Conservation (phyloP, 1,284 basidiomycete species). For the Xerocomus amazonicus region DNA sequence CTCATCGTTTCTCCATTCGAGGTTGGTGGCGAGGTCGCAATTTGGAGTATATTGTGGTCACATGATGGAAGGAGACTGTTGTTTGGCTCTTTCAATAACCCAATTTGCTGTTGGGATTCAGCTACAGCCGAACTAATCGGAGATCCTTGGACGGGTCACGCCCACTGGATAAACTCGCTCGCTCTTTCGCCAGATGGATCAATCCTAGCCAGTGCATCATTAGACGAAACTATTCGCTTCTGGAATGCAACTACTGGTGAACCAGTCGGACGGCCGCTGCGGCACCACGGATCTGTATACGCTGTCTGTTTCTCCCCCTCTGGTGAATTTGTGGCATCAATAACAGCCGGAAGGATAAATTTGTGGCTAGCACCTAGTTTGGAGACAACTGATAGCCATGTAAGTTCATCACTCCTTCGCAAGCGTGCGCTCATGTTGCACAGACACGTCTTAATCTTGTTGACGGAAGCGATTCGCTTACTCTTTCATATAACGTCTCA, state of each 20-base stretch:
- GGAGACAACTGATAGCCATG: too few relatives aligned
- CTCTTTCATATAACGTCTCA: too few relatives aligned
- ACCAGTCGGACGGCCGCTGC: background rate
- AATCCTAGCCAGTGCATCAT: conserved; percentile 11
- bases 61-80: too few relatives aligned
- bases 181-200: conserved; percentile 4
- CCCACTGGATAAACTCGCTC: background rate
- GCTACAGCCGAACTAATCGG: background rate
- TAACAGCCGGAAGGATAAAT: too few relatives aligned
- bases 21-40: too few relatives aligned
- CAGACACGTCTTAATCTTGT: too few relatives aligned
- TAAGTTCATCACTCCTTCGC: too few relatives aligned
- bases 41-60: too few relatives aligned
- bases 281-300: background rate
- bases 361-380: too few relatives aligned
- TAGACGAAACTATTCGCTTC: conserved; percentile 8
- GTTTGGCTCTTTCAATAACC: background rate
- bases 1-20: too few relatives aligned
- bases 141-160: conserved; percentile 8
- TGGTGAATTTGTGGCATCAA: conserved; percentile 7
- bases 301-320: conserved; percentile 5
- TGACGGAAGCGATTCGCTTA: too few relatives aligned
- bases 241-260: conserved; percentile 7
- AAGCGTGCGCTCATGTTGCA: too few relatives aligned
- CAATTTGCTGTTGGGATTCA: background rate